Evolutionary conservation across 2,329 filamentous ascomycete species (phyloP), one percentile per base, ranked within the genome.

Genomic region (Aurifilum marmelostoma): DNA sequence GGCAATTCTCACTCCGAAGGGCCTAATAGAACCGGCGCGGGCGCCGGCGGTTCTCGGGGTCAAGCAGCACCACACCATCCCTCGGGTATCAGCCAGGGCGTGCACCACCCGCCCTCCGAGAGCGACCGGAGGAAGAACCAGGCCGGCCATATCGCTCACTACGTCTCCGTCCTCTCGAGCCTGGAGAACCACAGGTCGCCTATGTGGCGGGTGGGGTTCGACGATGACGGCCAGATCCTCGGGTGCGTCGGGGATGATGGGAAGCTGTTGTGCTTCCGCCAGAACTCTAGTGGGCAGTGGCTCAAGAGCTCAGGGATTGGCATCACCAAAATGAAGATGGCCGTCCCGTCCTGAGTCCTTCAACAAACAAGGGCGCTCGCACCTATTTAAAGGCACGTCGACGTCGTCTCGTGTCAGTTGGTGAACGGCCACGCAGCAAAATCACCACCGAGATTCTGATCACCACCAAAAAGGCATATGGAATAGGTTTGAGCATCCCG

Each of bases 221-320:
- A 89, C 73, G 85, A 86, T 66, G 84, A 88, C 81, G 91, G 91
- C 5, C 91, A 93, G 77, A 85, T 94, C 16, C 81, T 95, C 9
- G 89, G 92, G 1, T 91, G 89, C 54, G 92, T 91, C 1, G 92
- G 92, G 3, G 92, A 95, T 72, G 91, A 94, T 77, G 92, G 91
- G 14, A 87, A 84, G 76, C 75, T 91, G 69, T 79, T 89, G 74
- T 87, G 88, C 71, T 90, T 88, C 75, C 83, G 88, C 18, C 87
- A 89, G 77, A 83, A 81, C 56, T 86, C 87, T 0, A 84, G 84
- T 69, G 87, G 87, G 0, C 75, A 80, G 11, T 89, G 87, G 87
- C 84, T 83, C 0, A 87, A 88, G 78, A 89, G 87, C 74, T 85
- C 86, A 0, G 87, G 89, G 79, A 76, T 89, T 72, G 83, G 83